Percentiles rank a stretch among this genome's conserved stretches.
Evolutionary conservation across 1,139 yeast genomes (phyloP).

Genomic region (Yamadazyma mexicana): DNA sequence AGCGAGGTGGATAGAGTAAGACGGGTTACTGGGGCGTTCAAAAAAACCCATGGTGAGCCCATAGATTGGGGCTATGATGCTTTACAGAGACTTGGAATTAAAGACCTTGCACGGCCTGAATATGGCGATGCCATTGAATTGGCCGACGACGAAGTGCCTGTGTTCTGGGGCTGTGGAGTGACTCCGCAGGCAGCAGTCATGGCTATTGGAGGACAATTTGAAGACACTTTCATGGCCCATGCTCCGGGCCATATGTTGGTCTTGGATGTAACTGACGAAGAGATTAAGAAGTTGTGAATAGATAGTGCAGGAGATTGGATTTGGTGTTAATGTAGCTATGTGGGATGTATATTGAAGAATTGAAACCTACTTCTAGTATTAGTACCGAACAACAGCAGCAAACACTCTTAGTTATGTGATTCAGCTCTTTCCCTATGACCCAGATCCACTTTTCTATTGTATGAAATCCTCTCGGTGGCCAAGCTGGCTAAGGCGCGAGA

Average conservation of each 20-base stretch:
- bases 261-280: constrained; percentile 23
- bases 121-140: constrained; percentile 9
- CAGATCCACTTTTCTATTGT: neutral
- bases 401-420: no score
- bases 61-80: constrained; percentile 38
- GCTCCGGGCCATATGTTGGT: constrained; percentile 33
- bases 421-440: no score
- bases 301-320: neutral
- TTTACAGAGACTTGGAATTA: constrained; percentile 20
- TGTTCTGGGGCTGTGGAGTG: constrained; percentile 42
- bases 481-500: constrained; percentile 83
- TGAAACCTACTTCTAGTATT: no score
- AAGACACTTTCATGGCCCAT: constrained; percentile 25
- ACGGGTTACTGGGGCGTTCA: constrained; percentile 23
- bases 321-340: no score
- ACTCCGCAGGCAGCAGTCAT: constrained; percentile 34
- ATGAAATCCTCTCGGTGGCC: constrained; percentile 61
- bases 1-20: constrained; percentile 24
- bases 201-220: constrained; percentile 19
- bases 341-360: no score
- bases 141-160: constrained; percentile 31
- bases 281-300: neutral
- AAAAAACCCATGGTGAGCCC: constrained; percentile 34
- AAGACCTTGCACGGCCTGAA: constrained; percentile 13
- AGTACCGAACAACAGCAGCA: no score